Conservation (phyloP, 169 alveolate genomes). For the Plasmodium blacklocki region DNA sequence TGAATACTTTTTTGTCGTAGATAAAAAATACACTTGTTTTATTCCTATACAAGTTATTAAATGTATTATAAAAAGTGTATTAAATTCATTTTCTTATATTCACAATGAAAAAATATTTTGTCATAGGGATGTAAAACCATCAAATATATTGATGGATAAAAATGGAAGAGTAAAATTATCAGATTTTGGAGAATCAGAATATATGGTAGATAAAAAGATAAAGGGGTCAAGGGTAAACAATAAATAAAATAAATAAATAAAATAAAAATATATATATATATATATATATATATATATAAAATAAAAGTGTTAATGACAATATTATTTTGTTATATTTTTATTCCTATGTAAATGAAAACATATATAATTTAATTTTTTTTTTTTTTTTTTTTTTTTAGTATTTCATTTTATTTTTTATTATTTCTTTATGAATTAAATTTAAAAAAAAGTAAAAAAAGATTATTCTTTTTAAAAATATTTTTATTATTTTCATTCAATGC, state of each 20-base stretch:
- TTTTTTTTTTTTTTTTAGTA: too few relatives aligned
- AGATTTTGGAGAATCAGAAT: slow-evolving; percentile 88
- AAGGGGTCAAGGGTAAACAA: slow-evolving; percentile 43
- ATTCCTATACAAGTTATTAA: slow-evolving; percentile 55
- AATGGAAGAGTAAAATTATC: slow-evolving; percentile 88
- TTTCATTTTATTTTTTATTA: too few relatives aligned
- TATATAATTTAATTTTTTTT: too few relatives aligned
- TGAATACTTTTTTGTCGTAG: slow-evolving; percentile 31
- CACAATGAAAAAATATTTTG: slow-evolving; percentile 81
- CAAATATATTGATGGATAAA: slow-evolving; percentile 86
- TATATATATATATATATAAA: not conserved
- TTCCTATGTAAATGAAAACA: not conserved
- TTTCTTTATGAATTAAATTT: too few relatives aligned
- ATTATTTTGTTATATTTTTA: too few relatives aligned
- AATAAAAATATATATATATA: not conserved
- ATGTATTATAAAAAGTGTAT: slow-evolving; percentile 35
- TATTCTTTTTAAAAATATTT: too few relatives aligned
- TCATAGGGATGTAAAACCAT: slow-evolving; percentile 93
- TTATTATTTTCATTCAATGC: too few relatives aligned
- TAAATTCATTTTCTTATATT: slow-evolving; percentile 34
- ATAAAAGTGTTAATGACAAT: not conserved
- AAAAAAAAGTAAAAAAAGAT: too few relatives aligned
- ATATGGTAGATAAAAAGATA: slow-evolving; percentile 26
- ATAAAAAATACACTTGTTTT: slow-evolving; percentile 25
- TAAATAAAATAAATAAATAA: not conserved